Conservation (phyloP, 805 yeast genomes). For the Limtongia smithiae region DNA sequence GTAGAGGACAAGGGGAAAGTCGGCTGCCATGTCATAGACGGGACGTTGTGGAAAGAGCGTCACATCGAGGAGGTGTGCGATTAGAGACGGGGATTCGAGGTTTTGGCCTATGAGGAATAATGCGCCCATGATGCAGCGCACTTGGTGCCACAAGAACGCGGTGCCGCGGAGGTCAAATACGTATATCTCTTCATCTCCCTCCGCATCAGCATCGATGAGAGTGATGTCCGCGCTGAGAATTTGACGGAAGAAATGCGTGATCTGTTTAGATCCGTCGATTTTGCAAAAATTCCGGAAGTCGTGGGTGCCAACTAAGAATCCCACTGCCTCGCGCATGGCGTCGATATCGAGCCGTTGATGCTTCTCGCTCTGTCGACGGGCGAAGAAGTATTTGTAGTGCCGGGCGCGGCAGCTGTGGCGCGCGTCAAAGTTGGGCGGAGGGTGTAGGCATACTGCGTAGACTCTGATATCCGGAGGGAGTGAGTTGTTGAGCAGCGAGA, state of each 20-base stretch:
- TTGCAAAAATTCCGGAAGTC: slow-evolving; percentile 95
- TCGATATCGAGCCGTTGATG: slow-evolving; percentile 50
- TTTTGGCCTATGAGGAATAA: slow-evolving; percentile 76
- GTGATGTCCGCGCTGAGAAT: slow-evolving; percentile 54
- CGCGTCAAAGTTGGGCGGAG: slow-evolving; percentile 82
- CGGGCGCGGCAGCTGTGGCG: slow-evolving; percentile 84
- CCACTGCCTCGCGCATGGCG: slow-evolving; percentile 67
- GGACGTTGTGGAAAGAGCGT: slow-evolving; percentile 64
- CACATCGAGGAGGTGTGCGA: slow-evolving; percentile 58
- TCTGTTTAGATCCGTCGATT: slow-evolving; percentile 90
- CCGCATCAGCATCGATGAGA: slow-evolving; percentile 30
- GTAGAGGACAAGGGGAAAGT: slow-evolving; percentile 77
- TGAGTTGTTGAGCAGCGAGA: slow-evolving; percentile 66
- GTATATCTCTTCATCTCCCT: slow-evolving; percentile 50
- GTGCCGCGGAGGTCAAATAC: slow-evolving; percentile 78
- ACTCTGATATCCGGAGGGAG: slow-evolving; percentile 78
- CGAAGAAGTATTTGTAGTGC: slow-evolving; percentile 81
- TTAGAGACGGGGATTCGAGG: slow-evolving; percentile 57
- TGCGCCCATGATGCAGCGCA: slow-evolving; percentile 88
- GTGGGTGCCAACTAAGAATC: slow-evolving; percentile 62
- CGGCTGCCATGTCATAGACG: slow-evolving; percentile 82
- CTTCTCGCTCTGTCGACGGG: slow-evolving; percentile 22
- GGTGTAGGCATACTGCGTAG: slow-evolving; percentile 78
- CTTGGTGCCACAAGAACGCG: slow-evolving; percentile 98
- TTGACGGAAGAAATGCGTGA: slow-evolving; percentile 68